Evolutionary conservation across 305 asterid species (phyloP).

Genomic region (Rubia balearica): DNA sequence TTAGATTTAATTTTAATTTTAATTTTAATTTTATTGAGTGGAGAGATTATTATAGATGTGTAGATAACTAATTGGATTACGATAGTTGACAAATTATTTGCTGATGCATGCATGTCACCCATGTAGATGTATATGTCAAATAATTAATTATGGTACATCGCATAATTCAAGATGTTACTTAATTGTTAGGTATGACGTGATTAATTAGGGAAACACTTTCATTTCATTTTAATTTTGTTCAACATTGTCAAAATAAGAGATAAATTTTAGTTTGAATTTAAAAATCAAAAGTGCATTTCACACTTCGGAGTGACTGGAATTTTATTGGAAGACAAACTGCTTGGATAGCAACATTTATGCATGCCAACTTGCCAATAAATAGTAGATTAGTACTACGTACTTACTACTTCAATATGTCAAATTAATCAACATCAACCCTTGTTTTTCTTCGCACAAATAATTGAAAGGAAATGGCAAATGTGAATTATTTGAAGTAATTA

Average conservation of each 20-base stretch:
- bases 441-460: too few species aligned
- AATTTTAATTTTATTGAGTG: neutral
- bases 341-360: too few species aligned
- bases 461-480: too few species aligned
- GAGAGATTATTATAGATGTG: neutral
- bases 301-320: too few species aligned
- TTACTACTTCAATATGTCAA: neutral
- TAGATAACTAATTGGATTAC: neutral
- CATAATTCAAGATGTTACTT: neutral
- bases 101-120: neutral
- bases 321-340: neutral
- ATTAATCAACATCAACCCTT: neutral
- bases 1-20: too few species aligned
- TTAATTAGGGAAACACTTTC: neutral
- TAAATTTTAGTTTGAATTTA: too few species aligned
- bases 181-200: neutral
- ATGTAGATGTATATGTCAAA: neutral
- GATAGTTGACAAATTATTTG: neutral
- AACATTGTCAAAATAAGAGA: too few species aligned
- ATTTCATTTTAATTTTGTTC: too few species aligned
- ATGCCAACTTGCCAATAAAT: neutral
- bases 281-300: too few species aligned
- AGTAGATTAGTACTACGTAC: too few species aligned
- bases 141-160: neutral
- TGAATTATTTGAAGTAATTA: too few species aligned